A percentile compares a stretch with the other conserved stretches of the same genome.
Evolutionary conservation across 352 stramenopile species (phyloP).

Genomic region (Phytophthora macrochlamydospora): DNA sequence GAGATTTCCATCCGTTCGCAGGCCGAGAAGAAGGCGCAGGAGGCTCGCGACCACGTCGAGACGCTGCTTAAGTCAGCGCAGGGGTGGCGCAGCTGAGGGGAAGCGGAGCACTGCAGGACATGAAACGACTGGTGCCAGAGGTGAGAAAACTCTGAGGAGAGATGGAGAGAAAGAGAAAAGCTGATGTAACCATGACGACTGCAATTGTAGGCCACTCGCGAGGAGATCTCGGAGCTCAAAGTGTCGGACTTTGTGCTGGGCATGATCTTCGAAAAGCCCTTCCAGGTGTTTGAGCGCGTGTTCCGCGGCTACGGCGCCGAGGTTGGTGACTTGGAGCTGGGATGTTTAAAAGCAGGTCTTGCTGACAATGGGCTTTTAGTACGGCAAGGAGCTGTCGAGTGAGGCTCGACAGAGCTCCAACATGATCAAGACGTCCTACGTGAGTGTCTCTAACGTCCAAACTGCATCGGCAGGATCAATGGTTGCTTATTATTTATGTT

Average conservation of each 20-base stretch:
- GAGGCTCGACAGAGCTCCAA: slow-evolving; percentile 82
- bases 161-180: background rate
- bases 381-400: slow-evolving; percentile 82
- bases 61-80: slow-evolving; percentile 51
- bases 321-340: slow-evolving; percentile 27
- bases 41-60: slow-evolving; percentile 55
- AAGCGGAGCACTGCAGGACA: slow-evolving; percentile 56
- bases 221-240: slow-evolving; percentile 76
- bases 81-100: slow-evolving; percentile 61
- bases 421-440: slow-evolving; percentile 80
- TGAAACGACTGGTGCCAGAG: slow-evolving; percentile 72
- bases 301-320: slow-evolving; percentile 72
- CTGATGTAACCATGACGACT: slow-evolving; percentile 3
- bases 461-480: no score
- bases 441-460: slow-evolving; percentile 24
- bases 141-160: slow-evolving; percentile 20
- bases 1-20: slow-evolving; percentile 17
- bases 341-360: no score
- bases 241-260: slow-evolving; percentile 83
- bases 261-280: slow-evolving; percentile 83
- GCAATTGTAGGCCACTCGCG: slow-evolving; percentile 48
- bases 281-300: slow-evolving; percentile 57
- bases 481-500: background rate
- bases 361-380: slow-evolving; percentile 35
- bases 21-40: slow-evolving; percentile 57